phyloP scores from a whole-genome alignment of 768 basidiomycete species.

The Suillus alpinus region DNA sequence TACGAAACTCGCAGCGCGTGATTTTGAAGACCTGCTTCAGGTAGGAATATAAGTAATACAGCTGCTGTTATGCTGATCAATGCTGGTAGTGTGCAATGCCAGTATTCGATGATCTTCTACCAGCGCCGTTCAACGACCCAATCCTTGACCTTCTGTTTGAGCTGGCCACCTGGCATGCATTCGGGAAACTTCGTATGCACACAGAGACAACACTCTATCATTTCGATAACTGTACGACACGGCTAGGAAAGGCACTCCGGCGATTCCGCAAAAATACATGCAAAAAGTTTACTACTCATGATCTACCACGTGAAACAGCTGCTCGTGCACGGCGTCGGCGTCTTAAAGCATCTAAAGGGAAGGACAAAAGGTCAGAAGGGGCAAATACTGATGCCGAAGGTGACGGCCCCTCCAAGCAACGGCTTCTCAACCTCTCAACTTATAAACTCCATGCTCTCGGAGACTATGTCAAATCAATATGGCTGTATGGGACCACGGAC shows the following conservation, averaged over 20 bases:
- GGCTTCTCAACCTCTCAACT: constrained; percentile 15
- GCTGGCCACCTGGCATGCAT: constrained; percentile 17
- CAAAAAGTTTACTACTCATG: constrained; percentile 7
- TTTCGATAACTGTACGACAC: constrained; percentile 7
- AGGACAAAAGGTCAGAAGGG: background rate
- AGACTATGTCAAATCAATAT: constrained; percentile 28
- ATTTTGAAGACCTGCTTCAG: constrained; percentile 37
- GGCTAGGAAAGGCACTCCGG: constrained; percentile 16
- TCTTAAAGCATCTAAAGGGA: background rate
- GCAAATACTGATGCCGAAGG: no score
- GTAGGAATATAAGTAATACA: background rate
- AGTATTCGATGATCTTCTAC: constrained; percentile 13
- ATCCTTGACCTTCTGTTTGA: constrained; percentile 15
- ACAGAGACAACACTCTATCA: constrained; percentile 10
- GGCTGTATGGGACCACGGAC: constrained; percentile 32
- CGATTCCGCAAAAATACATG: constrained; percentile 24
- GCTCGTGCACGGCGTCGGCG: background rate
- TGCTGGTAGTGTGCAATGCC: constrained; percentile 10
- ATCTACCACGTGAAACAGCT: background rate
- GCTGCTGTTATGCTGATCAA: background rate
- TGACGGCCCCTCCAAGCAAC: no score
- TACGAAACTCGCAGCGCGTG: constrained; percentile 33
- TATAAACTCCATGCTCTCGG: constrained; percentile 35
- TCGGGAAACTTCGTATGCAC: constrained; percentile 17
- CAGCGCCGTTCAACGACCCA: constrained; percentile 5